Conservation (phyloP, 345 rosid genomes). For the Citrus hindsii region DNA sequence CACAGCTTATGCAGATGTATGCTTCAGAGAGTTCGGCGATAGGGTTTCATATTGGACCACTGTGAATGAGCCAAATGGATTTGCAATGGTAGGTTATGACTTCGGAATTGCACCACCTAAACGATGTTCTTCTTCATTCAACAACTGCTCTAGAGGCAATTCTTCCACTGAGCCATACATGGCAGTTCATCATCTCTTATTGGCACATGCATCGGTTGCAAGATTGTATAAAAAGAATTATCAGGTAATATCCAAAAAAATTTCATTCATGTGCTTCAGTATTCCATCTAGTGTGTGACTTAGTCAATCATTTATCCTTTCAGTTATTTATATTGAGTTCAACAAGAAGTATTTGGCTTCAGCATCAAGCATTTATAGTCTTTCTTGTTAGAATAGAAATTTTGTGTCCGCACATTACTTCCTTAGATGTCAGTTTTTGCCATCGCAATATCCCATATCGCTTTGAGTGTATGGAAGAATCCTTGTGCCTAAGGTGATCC, state of each 20-base stretch:
- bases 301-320: background rate
- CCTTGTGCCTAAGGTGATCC: too few relatives aligned
- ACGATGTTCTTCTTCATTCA: constrained; percentile 37
- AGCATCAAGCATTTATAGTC: background rate
- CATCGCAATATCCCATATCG: too few relatives aligned
- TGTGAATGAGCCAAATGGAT: constrained; percentile 59
- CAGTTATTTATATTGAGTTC: background rate
- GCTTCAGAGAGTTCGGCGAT: constrained; percentile 78
- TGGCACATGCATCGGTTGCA: constrained; percentile 73
- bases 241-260: constrained; percentile 35
- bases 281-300: background rate
- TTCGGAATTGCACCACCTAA: constrained; percentile 30
- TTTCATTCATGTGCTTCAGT: background rate
- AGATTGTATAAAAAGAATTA: constrained; percentile 51
- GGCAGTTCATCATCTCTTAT: constrained; percentile 57
- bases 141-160: constrained; percentile 42
- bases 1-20: constrained; percentile 65
- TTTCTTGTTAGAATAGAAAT: background rate
- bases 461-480: too few relatives aligned
- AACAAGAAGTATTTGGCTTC: background rate
- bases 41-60: constrained; percentile 67
- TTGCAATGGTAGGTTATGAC: constrained; percentile 31
- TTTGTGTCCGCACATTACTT: background rate
- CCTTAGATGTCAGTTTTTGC: background rate
- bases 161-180: constrained; percentile 71